Conservation (phyloP, 148 eudicot genomes). For the Camellia lanceoleosa region DNA sequence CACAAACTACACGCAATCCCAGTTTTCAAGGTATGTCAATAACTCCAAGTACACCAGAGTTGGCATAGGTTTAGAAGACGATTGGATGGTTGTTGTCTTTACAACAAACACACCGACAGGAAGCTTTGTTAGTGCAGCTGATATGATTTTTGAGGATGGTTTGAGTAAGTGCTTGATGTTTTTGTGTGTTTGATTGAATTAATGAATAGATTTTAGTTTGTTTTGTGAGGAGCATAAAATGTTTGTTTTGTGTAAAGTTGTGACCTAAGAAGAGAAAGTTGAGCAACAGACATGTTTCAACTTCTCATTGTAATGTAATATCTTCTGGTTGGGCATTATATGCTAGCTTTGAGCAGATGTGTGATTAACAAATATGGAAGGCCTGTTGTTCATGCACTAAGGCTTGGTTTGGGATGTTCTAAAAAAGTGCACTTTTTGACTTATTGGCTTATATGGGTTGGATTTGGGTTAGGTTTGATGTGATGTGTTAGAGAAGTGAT, state of each 20-base stretch:
- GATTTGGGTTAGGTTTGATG: no score
- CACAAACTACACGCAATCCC: constrained; percentile 68
- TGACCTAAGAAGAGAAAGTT: not conserved
- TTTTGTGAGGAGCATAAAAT: not conserved
- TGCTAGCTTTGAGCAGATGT: constrained; percentile 8
- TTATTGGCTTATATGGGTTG: no score
- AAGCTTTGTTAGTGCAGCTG: constrained; percentile 41
- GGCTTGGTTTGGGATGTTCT: no score
- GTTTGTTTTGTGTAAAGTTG: not conserved
- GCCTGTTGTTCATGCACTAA: no score
- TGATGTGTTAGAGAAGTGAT: no score
- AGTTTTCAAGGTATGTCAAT: constrained; percentile 39
- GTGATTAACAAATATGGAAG: no score
- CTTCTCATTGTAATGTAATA: not conserved
- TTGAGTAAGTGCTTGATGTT: constrained; percentile 5
- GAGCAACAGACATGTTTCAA: not conserved
- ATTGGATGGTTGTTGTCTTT: constrained; percentile 76
- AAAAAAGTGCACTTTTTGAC: no score
- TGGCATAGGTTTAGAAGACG: constrained; percentile 66
- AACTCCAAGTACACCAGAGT: constrained; percentile 56
- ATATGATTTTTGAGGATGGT: constrained; percentile 7
- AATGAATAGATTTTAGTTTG: not conserved
- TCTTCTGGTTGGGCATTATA: not conserved
- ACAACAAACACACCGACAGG: constrained; percentile 45
- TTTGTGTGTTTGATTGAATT: constrained; percentile 7